phyloP scores from a whole-genome alignment of 441 rosid genomes.

The Geranium incanum region DNA sequence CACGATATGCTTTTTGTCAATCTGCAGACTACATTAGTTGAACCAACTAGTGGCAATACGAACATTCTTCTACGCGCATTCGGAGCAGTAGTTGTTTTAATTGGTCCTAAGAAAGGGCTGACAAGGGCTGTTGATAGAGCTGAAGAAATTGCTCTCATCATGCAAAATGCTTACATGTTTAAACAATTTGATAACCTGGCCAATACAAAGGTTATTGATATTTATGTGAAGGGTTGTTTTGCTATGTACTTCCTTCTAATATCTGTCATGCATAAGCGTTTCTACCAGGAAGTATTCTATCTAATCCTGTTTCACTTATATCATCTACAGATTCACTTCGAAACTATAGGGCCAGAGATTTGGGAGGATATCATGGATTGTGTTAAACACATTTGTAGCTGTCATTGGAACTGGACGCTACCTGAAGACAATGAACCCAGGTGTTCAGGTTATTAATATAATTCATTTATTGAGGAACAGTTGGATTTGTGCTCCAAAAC shows the following conservation, averaged over 20 bases:
- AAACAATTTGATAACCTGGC: conserved; percentile 25
- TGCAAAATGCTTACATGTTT: no score
- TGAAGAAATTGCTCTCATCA: no score
- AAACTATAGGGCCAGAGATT: conserved; percentile 89
- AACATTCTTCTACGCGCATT: no score
- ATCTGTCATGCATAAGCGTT: conserved; percentile 8
- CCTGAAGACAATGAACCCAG: conserved; percentile 68
- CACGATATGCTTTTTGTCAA: no score
- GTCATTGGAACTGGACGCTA: conserved; percentile 81
- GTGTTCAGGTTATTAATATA: conserved; percentile 42
- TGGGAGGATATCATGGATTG: conserved; percentile 86
- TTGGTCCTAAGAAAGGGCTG: conserved; percentile 70
- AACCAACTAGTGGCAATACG: no score
- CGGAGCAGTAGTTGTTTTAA: conserved; percentile 14
- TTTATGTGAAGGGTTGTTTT: no score
- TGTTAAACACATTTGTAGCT: conserved; percentile 69
- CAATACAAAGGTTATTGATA: conserved; percentile 36
- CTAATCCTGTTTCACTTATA: conserved; percentile 13
- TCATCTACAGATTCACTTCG: conserved; percentile 67
- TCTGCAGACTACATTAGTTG: no score
- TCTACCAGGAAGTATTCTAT: neutral
- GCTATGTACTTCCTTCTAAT: neutral
- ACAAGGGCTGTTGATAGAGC: conserved; percentile 87
- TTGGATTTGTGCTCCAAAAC: no score
- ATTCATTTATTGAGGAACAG: neutral